Evolutionary conservation across 2,329 filamentous ascomycete species (phyloP).

Genomic region (Thyridium curvatum): DNA sequence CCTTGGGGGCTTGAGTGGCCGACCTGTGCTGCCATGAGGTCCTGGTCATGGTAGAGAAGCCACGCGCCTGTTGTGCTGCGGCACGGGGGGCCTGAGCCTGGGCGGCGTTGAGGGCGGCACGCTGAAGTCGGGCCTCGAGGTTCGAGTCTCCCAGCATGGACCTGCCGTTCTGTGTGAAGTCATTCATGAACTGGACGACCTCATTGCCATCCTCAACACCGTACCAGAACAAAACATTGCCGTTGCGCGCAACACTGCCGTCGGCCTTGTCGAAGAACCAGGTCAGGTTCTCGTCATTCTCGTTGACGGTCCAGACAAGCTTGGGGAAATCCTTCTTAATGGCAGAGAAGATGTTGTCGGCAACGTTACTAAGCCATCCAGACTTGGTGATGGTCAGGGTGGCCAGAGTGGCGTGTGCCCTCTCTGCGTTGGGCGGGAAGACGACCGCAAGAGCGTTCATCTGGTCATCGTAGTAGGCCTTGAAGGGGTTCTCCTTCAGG

Average conservation of each 20-base stretch:
- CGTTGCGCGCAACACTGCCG: slow-evolving; percentile 78
- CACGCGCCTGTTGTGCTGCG: slow-evolving; percentile 52
- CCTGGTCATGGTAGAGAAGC: slow-evolving; percentile 53
- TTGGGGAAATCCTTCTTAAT: slow-evolving; percentile 92
- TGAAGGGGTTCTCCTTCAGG: slow-evolving; percentile 72
- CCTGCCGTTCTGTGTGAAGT: slow-evolving; percentile 76
- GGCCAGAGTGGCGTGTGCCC: slow-evolving; percentile 72
- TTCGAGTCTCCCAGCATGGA: slow-evolving; percentile 87
- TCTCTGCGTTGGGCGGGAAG: slow-evolving; percentile 61
- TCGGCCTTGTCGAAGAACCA: slow-evolving; percentile 99
- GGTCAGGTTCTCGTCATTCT: slow-evolving; percentile 91
- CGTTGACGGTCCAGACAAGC: slow-evolving; percentile 93
- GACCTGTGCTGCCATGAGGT: slow-evolving; percentile 1
- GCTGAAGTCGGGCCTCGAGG: slow-evolving; percentile 76
- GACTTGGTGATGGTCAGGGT: slow-evolving; percentile 91
- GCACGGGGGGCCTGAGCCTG: slow-evolving; percentile 7
- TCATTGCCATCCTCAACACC: slow-evolving; percentile 77
- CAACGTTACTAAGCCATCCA: slow-evolving; percentile 89
- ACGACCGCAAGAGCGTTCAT: slow-evolving; percentile 93
- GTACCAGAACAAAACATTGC: slow-evolving; percentile 95
- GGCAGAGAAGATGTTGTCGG: slow-evolving; percentile 88
- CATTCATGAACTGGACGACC: slow-evolving; percentile 74
- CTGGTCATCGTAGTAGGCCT: slow-evolving; percentile 87
- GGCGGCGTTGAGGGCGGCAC: slow-evolving; percentile 35
- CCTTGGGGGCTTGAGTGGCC: too few relatives aligned